Percentiles rank a stretch among this genome's conserved stretches.
Evolutionary conservation across 1,284 basidiomycete genomes (phyloP).

Genomic region (Acaromyces ingoldii): DNA sequence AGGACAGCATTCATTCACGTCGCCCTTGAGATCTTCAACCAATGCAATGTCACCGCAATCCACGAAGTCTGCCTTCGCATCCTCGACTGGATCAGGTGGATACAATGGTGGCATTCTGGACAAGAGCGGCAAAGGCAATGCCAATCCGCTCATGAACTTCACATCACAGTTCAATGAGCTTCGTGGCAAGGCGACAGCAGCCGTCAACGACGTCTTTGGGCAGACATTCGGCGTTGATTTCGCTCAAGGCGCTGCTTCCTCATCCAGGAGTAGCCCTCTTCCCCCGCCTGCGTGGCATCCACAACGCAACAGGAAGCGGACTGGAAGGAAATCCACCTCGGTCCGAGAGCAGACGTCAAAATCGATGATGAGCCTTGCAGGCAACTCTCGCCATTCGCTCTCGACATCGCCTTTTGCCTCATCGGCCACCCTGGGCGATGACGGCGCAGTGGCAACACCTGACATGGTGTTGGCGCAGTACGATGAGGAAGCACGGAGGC

Average conservation of each 20-base stretch:
- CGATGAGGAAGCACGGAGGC: conserved; percentile 26
- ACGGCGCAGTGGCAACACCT: conserved; percentile 23
- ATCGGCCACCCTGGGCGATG: conserved; percentile 58
- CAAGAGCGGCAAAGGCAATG: conserved; percentile 11
- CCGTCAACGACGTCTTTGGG: conserved; percentile 27
- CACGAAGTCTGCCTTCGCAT: not conserved
- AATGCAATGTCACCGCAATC: not conserved
- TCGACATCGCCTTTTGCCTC: conserved; percentile 56
- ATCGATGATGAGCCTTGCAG: conserved; percentile 52
- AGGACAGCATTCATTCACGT: not conserved
- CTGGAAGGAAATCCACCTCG: too few species aligned
- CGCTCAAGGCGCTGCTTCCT: not conserved
- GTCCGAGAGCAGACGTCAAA: too few species aligned
- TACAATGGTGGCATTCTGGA: conserved; percentile 7
- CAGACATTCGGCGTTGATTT: conserved; percentile 14
- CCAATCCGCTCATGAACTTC: conserved; percentile 30
- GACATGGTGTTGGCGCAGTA: conserved; percentile 37
- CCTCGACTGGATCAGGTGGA: too few species aligned
- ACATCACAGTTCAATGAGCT: conserved; percentile 29
- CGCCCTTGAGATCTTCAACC: not conserved
- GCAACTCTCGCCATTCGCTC: conserved; percentile 52
- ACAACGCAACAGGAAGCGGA: not conserved
- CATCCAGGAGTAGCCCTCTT: not conserved
- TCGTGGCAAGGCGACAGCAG: conserved; percentile 33
- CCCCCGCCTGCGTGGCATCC: not conserved